Evolutionary conservation across 768 basidiomycete genomes (phyloP).

Genomic region (Amanita thiersii): DNA sequence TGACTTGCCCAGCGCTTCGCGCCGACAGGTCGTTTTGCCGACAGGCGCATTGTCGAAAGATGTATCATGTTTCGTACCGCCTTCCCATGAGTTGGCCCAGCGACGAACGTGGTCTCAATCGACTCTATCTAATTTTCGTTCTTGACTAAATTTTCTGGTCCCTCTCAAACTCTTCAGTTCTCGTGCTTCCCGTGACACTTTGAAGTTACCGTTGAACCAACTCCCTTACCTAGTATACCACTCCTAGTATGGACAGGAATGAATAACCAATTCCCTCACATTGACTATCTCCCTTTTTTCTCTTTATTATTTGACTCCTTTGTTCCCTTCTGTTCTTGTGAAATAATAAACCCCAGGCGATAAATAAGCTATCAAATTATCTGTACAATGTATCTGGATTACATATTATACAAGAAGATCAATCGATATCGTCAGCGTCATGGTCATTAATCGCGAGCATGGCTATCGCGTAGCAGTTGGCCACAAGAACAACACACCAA

Average conservation of each 20-base stretch:
- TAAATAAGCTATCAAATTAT: too few species aligned
- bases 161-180: constrained; percentile 16
- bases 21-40: constrained; percentile 23
- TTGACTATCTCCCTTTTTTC: neutral
- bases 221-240: constrained; percentile 7
- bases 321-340: too few species aligned
- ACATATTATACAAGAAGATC: too few species aligned
- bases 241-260: constrained; percentile 3
- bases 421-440: neutral
- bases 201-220: constrained; percentile 3
- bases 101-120: constrained; percentile 59
- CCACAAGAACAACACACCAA: constrained; percentile 37
- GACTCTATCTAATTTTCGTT: constrained; percentile 20
- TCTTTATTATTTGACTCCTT: neutral
- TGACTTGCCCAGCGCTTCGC: constrained; percentile 8
- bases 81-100: constrained; percentile 42
- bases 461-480: constrained; percentile 46
- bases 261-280: neutral
- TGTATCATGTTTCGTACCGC: constrained; percentile 64
- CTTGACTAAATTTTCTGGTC: constrained; percentile 14
- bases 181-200: neutral
- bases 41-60: constrained; percentile 37
- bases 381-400: too few species aligned
- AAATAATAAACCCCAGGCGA: too few species aligned
- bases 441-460: constrained; percentile 25